phyloP scores from a whole-genome alignment of 495 filamentous ascomycete species.

The Schizothecium vesticola region DNA sequence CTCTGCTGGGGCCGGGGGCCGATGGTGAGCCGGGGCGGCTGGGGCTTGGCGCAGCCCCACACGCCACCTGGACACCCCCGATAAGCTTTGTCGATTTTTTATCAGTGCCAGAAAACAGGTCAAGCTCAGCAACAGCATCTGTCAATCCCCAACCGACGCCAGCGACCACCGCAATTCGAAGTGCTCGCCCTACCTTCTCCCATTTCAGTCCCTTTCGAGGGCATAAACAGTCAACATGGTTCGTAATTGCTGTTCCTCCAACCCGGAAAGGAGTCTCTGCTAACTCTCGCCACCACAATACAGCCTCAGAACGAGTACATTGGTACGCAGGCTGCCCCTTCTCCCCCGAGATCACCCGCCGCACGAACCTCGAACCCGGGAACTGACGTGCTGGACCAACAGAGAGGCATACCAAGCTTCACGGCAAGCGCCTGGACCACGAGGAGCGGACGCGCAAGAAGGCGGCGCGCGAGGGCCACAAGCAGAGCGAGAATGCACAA shows the following conservation, averaged over 20 bases:
- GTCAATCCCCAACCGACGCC: neutral
- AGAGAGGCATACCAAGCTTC: slow-evolving; percentile 31
- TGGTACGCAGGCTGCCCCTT: slow-evolving; percentile 32
- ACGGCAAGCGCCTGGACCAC: slow-evolving; percentile 67
- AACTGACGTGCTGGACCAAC: slow-evolving; percentile 5
- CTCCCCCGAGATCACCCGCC: slow-evolving; percentile 28
- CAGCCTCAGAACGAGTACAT: slow-evolving; percentile 95
- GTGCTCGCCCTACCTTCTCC: neutral
- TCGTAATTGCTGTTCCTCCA: slow-evolving; percentile 4
- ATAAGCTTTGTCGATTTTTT: slow-evolving; percentile 26
- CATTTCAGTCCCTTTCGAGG: slow-evolving; percentile 27
- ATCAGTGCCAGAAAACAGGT: slow-evolving; percentile 14
- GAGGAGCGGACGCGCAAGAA: slow-evolving; percentile 89
- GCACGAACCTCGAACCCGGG: slow-evolving; percentile 11
- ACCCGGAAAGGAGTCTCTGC: neutral
- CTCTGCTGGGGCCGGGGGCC: neutral
- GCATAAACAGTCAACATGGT: slow-evolving; percentile 31
- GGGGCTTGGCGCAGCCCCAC: slow-evolving; percentile 10
- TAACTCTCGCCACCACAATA: slow-evolving; percentile 21
- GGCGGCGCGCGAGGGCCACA: slow-evolving; percentile 79
- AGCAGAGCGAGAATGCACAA: slow-evolving; percentile 79
- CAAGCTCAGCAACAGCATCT: neutral
- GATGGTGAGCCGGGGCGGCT: neutral
- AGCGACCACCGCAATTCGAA: neutral
- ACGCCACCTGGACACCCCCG: slow-evolving; percentile 15